Evolutionary conservation across 139 green algal genomes (phyloP).

Genomic region (Chlamydomonas applanata): DNA sequence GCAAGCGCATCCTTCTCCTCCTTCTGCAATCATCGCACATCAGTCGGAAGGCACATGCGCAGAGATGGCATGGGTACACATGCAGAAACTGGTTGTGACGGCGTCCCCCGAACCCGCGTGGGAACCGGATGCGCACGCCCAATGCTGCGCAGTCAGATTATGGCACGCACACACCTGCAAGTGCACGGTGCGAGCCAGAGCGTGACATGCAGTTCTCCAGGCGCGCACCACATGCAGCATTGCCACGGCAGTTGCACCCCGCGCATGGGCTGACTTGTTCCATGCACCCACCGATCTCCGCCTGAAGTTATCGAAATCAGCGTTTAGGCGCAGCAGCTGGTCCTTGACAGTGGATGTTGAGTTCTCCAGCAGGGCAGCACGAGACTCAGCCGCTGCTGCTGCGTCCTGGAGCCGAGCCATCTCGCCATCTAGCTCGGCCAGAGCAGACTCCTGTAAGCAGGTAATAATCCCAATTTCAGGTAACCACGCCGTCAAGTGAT

Average conservation of each 20-base stretch:
- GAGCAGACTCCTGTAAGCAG: constrained; percentile 20
- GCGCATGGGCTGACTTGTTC: too few species aligned
- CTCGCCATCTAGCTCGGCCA: constrained; percentile 44
- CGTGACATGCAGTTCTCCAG: too few species aligned
- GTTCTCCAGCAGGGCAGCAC: constrained; percentile 32
- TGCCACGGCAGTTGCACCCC: too few species aligned
- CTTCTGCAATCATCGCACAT: constrained; percentile 32
- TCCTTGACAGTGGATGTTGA: constrained; percentile 56
- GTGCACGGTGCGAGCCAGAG: too few species aligned
- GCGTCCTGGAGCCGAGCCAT: constrained; percentile 27
- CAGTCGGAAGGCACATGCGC: neutral
- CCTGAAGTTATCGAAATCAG: constrained; percentile 99
- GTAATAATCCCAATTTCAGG: neutral
- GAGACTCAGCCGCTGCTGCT: constrained; percentile 27
- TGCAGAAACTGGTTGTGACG: too few species aligned
- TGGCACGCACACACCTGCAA: too few species aligned
- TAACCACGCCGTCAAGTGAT: neutral
- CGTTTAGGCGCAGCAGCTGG: constrained; percentile 86
- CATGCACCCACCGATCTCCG: constrained; percentile 64
- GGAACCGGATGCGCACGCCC: too few species aligned
- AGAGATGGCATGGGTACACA: neutral
- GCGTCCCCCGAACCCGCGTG: too few species aligned
- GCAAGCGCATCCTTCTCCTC: constrained; percentile 76
- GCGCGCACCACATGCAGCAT: too few species aligned
- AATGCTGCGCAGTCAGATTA: too few species aligned